A percentile compares a stretch with the other conserved stretches of the same genome.
phyloP scores from a whole-genome alignment of 257 asterid genomes.

The Agastache rugosa region DNA sequence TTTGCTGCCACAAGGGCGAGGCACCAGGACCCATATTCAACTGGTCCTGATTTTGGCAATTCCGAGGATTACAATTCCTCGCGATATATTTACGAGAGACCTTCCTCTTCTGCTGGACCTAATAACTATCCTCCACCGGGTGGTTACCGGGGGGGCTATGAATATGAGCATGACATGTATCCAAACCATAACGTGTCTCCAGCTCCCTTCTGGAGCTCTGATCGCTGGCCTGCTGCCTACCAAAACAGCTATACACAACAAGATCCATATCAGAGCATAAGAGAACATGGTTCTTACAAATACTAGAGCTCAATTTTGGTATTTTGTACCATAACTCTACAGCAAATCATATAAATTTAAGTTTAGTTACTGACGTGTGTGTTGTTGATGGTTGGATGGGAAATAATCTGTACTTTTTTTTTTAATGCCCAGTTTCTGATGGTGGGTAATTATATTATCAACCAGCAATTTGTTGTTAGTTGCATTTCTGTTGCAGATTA shows the following conservation, averaged over 20 bases:
- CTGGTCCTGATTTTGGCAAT: constrained; percentile 46
- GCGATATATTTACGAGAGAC: constrained; percentile 45
- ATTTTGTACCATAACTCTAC: constrained; percentile 42
- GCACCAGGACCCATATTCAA: constrained; percentile 50
- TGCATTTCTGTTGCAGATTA: background rate
- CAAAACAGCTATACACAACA: constrained; percentile 45
- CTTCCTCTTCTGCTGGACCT: constrained; percentile 47
- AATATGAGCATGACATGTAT: constrained; percentile 34
- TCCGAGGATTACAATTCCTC: constrained; percentile 50
- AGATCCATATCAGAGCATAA: constrained; percentile 47
- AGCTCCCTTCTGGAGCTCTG: constrained; percentile 49
- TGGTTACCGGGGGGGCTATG: constrained; percentile 45
- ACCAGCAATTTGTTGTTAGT: background rate
- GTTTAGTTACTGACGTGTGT: constrained; percentile 9
- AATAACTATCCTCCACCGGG: constrained; percentile 44
- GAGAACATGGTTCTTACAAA: constrained; percentile 57
- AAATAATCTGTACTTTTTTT: background rate
- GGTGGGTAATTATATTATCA: background rate
- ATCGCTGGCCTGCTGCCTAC: constrained; percentile 26
- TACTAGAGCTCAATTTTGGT: constrained; percentile 45
- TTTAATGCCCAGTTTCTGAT: background rate
- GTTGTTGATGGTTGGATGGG: constrained; percentile 1
- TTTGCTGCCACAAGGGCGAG: constrained; percentile 51
- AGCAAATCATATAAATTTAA: constrained; percentile 1
- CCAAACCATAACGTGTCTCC: constrained; percentile 46